Evolutionary conservation across 495 filamentous ascomycete genomes (phyloP).

Genomic region (Aspergillus indologenus): DNA sequence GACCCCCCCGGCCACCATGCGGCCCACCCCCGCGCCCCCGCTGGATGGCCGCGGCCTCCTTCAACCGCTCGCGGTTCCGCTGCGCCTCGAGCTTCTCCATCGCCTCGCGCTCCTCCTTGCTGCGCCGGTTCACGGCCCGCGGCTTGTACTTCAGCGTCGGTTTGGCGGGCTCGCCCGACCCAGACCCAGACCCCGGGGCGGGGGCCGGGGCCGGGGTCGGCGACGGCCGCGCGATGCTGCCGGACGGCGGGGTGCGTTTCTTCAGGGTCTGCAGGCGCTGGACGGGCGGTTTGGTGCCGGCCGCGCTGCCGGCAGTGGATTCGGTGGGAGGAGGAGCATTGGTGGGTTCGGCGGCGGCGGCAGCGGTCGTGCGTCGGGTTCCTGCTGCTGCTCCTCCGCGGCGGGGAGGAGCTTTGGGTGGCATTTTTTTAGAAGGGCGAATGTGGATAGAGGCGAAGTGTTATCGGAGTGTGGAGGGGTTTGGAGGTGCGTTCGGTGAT

Average conservation of each 20-base stretch:
- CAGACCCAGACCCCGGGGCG: no score
- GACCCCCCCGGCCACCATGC: constrained; percentile 25
- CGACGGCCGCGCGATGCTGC: constrained; percentile 31
- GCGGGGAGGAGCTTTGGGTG: constrained; percentile 40
- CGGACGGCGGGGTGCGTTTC: constrained; percentile 31
- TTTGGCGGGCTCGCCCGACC: constrained; percentile 28
- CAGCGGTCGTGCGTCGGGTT: not conserved
- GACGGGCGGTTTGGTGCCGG: constrained; percentile 31
- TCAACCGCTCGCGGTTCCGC: constrained; percentile 42
- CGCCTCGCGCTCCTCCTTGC: constrained; percentile 52
- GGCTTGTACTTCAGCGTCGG: constrained; percentile 49
- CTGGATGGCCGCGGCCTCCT: constrained; percentile 43
- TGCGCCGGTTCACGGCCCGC: constrained; percentile 43
- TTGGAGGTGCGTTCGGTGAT: no score
- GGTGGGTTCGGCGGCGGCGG: constrained; percentile 14
- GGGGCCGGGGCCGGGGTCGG: not conserved
- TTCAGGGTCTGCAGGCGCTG: constrained; percentile 46
- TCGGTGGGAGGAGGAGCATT: constrained; percentile 8
- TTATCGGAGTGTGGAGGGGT: no score
- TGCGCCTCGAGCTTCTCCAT: constrained; percentile 47
- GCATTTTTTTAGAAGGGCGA: constrained; percentile 31
- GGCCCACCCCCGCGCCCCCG: constrained; percentile 29
- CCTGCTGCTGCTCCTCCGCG: constrained; percentile 24
- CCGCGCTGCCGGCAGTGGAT: constrained; percentile 13
- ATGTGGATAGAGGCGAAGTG: no score